These are phyloP conservation scores for Trichosanthes cucumerina DNA, from an alignment of 306 rosid species.

Conservation along the genomic window DNA sequence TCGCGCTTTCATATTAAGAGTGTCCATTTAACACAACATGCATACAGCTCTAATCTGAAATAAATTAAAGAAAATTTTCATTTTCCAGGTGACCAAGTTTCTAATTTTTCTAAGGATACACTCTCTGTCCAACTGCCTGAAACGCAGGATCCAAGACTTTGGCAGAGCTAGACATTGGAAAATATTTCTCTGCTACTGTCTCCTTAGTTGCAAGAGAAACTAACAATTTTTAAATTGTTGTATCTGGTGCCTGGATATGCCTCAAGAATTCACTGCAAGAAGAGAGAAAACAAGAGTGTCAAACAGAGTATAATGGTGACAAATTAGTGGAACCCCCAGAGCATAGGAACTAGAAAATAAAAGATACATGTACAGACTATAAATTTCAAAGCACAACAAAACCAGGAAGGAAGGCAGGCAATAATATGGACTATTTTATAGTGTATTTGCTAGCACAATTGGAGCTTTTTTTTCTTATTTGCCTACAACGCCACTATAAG, in stretches of 20 bases:
- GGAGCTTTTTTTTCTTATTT: not conserved
- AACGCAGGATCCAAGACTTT: constrained; percentile 94
- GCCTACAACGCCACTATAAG: not conserved
- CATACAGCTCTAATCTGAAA: not conserved
- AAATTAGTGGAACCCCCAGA: not conserved
- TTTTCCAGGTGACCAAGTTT: constrained; percentile 15
- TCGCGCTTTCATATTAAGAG: not conserved
- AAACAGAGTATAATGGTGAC: constrained; percentile 16
- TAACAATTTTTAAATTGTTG: constrained; percentile 7
- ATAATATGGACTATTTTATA: not conserved
- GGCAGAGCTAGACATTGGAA: constrained; percentile 77
- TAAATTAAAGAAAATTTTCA: not conserved
- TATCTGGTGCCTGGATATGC: constrained; percentile 21
- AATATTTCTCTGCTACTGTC: constrained; percentile 21
- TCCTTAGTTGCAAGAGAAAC: constrained; percentile 21
- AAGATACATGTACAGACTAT: not conserved
- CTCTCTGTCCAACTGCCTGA: constrained; percentile 95
- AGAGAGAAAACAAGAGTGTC: constrained; percentile 7
- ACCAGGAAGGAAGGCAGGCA: not conserved
- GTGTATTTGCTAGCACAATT: not conserved
- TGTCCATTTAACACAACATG: not conserved
- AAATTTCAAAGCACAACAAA: not conserved
- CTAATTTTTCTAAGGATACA: constrained; percentile 58
- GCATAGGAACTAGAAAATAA: not conserved
- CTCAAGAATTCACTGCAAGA: constrained; percentile 27